Evolutionary conservation across 768 basidiomycete genomes (phyloP).

Genomic region (Hygrocybe punicea): DNA sequence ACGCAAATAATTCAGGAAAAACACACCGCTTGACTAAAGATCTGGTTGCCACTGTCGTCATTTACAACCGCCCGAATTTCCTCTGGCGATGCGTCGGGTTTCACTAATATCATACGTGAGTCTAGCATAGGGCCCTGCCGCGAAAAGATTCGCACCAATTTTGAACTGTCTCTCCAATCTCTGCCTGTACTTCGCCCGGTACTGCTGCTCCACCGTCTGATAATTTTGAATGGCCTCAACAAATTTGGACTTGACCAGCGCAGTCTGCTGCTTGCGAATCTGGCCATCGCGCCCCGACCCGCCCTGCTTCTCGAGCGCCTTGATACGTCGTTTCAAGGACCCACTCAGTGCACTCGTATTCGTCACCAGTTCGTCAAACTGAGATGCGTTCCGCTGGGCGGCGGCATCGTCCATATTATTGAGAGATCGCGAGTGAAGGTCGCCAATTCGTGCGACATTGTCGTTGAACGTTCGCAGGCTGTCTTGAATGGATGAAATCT

Average conservation of each 20-base stretch:
- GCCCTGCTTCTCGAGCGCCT: conserved; percentile 65
- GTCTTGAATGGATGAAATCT: conserved; percentile 80
- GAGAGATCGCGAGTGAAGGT: conserved; percentile 70
- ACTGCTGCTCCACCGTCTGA: conserved; percentile 77
- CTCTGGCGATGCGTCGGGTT: conserved; percentile 88
- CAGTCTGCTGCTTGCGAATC: conserved; percentile 75
- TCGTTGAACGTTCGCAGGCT: conserved; percentile 61
- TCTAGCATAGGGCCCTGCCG: background rate
- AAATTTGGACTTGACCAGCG: conserved; percentile 70
- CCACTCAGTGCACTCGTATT: conserved; percentile 70
- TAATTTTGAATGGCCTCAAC: conserved; percentile 84
- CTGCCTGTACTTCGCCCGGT: conserved; percentile 74
- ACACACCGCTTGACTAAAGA: conserved; percentile 84
- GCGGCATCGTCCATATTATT: conserved; percentile 72
- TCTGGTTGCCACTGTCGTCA: conserved; percentile 75
- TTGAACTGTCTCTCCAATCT: conserved; percentile 83
- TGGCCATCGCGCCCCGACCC: conserved; percentile 66
- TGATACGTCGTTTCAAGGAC: conserved; percentile 67
- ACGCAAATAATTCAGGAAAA: background rate
- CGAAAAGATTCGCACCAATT: conserved; percentile 53
- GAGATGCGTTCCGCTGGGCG: conserved; percentile 54
- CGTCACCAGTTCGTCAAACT: conserved; percentile 65
- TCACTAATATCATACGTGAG: conserved; percentile 48
- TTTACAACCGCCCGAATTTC: conserved; percentile 86
- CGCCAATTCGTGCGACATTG: conserved; percentile 65